These are phyloP conservation scores for Lachancea lanzarotensis DNA, from an alignment of 805 yeast genomes.

Conservation along the genomic window DNA sequence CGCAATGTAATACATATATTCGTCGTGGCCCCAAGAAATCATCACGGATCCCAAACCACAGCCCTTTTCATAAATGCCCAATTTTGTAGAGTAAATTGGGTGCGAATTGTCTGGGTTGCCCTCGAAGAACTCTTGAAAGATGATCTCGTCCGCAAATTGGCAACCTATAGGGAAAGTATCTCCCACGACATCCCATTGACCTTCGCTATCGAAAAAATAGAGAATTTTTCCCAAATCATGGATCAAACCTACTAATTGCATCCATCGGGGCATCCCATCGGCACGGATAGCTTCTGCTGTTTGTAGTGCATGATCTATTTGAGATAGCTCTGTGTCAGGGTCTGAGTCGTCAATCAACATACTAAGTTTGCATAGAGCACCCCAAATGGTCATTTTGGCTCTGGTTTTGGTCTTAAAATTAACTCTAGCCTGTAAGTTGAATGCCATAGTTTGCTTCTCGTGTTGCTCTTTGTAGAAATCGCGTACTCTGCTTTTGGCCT, in stretches of 20 bases:
- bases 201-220: conserved; percentile 63
- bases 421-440: conserved; percentile 62
- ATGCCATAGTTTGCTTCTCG: conserved; percentile 63
- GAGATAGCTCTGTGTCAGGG: conserved; percentile 69
- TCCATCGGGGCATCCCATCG: conserved; percentile 68
- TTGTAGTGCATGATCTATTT: conserved; percentile 68
- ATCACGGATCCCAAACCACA: conserved; percentile 66
- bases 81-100: conserved; percentile 59
- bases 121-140: conserved; percentile 53
- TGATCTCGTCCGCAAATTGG: conserved; percentile 50
- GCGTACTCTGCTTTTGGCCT: conserved; percentile 63
- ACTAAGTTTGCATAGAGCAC: conserved; percentile 55
- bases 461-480: conserved; percentile 64
- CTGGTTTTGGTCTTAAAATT: conserved; percentile 62
- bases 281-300: conserved; percentile 68
- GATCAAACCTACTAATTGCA: conserved; percentile 64
- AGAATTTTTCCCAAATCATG: conserved; percentile 67
- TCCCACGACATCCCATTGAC: conserved; percentile 79
- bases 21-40: conserved; percentile 78
- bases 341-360: conserved; percentile 63
- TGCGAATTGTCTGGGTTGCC: conserved; percentile 55
- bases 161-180: conserved; percentile 77
- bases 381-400: conserved; percentile 68
- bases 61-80: conserved; percentile 56
- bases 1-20: conserved; percentile 68